Evolutionary conservation across 345 rosid genomes (phyloP).

Genomic region (Eucalyptus victrix): DNA sequence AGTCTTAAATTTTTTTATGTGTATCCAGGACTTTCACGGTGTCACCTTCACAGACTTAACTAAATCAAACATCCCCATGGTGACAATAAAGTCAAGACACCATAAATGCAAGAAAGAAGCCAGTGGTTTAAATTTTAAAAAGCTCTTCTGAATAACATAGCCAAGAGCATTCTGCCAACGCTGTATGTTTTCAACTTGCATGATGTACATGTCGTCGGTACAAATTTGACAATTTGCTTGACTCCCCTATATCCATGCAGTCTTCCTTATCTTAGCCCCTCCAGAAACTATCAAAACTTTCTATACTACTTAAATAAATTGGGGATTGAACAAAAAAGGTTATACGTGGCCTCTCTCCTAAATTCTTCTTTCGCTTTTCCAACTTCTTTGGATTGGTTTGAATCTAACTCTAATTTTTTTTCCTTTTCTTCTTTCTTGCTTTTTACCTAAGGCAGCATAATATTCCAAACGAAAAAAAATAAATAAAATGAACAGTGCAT

Average conservation of each 20-base stretch:
- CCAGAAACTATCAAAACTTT: not conserved
- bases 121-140: not conserved
- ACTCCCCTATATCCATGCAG: not conserved
- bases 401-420: not conserved
- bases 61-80: not conserved
- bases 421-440: not conserved
- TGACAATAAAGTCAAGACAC: not conserved
- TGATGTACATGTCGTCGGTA: not conserved
- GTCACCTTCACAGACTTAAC: not conserved
- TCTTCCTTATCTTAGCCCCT: not conserved
- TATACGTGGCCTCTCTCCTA: too few relatives aligned
- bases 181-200: not conserved
- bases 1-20: too few relatives aligned
- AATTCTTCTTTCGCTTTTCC: rapidly evolving
- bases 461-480: not conserved
- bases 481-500: not conserved
- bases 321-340: not conserved
- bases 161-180: not conserved
- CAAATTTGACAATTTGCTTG: not conserved
- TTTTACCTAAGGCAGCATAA: not conserved
- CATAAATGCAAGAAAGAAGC: not conserved
- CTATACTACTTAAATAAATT: not conserved
- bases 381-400: too few relatives aligned
- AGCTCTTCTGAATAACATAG: not conserved
- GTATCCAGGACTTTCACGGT: not conserved